Conservation (phyloP, 1,284 basidiomycete genomes). For the Cryptococcus sp. region DNA sequence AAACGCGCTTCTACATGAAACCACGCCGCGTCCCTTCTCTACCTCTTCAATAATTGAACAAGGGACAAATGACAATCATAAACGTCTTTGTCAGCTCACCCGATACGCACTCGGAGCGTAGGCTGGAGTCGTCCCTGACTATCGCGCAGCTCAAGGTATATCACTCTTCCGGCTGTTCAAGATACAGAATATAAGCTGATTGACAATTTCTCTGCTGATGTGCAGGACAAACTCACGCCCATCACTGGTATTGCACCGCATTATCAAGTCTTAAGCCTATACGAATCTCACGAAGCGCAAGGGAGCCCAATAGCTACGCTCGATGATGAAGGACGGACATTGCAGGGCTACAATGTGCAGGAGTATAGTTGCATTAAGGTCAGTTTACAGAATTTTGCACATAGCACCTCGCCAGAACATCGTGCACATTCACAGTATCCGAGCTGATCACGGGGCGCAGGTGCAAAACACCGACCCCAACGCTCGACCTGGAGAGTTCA, state of each 20-base stretch:
- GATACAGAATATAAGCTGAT: background rate
- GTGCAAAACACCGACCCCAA: conserved; percentile 77
- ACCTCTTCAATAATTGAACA: background rate
- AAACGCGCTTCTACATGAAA: conserved; percentile 1
- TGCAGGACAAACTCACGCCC: conserved; percentile 77
- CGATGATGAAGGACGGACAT: conserved; percentile 65
- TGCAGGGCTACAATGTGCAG: conserved; percentile 71
- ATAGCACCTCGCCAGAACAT: background rate
- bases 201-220: background rate
- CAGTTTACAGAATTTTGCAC: conserved; percentile 19
- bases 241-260: conserved; percentile 83
- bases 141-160: conserved; percentile 76
- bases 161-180: too few relatives aligned
- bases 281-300: conserved; percentile 60
- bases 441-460: conserved; percentile 55
- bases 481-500: conserved; percentile 60
- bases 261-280: conserved; percentile 69
- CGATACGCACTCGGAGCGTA: conserved; percentile 82
- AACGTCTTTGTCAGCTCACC: conserved; percentile 78
- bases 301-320: conserved; percentile 60
- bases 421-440: background rate
- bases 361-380: conserved; percentile 65
- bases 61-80: conserved; percentile 49
- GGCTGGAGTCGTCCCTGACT: conserved; percentile 71
- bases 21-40: background rate